A percentile compares a stretch with the other conserved stretches of the same genome.
These are phyloP conservation scores for Sphaerobolus stellatus DNA, from an alignment of 1,284 basidiomycete genomes.

Conservation along the genomic window DNA sequence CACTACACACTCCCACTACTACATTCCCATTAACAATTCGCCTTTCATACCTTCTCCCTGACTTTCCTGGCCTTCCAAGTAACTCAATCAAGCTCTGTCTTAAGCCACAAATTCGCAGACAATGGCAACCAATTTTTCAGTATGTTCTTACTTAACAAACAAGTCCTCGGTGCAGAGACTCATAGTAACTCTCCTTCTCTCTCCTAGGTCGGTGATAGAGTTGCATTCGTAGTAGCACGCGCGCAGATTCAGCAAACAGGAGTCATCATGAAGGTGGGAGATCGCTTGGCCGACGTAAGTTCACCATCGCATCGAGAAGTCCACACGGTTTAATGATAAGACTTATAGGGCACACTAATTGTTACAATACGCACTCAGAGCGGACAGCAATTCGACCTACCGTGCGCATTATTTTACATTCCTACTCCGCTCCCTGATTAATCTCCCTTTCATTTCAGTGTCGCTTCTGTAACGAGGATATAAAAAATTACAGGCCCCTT, in stretches of 20 bases:
- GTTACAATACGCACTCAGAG: slow-evolving; percentile 1
- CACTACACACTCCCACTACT: too few species aligned
- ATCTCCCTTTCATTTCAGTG: neutral
- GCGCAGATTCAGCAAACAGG: slow-evolving; percentile 3
- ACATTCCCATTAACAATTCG: too few species aligned
- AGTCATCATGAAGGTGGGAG: neutral
- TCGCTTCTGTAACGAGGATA: neutral
- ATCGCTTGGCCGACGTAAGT: slow-evolving; percentile 8
- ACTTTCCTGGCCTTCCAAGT: too few species aligned
- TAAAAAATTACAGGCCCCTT: too few species aligned
- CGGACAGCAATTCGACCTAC: neutral
- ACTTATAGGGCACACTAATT: slow-evolving; percentile 7
- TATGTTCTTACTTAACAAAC: too few species aligned
- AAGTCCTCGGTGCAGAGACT: too few species aligned
- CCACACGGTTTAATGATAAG: neutral
- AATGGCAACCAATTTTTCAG: too few species aligned
- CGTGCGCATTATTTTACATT: neutral
- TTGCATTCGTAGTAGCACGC: slow-evolving; percentile 2
- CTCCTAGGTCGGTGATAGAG: slow-evolving; percentile 8
- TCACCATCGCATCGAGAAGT: too few species aligned
- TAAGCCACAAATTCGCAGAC: too few species aligned
- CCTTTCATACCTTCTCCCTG: too few species aligned
- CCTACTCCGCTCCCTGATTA: neutral
- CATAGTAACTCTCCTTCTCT: too few species aligned
- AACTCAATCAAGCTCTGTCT: too few species aligned